These are phyloP conservation scores for Aureoboletus auriporus DNA, from an alignment of 768 basidiomycete species.

Conservation along the genomic window DNA sequence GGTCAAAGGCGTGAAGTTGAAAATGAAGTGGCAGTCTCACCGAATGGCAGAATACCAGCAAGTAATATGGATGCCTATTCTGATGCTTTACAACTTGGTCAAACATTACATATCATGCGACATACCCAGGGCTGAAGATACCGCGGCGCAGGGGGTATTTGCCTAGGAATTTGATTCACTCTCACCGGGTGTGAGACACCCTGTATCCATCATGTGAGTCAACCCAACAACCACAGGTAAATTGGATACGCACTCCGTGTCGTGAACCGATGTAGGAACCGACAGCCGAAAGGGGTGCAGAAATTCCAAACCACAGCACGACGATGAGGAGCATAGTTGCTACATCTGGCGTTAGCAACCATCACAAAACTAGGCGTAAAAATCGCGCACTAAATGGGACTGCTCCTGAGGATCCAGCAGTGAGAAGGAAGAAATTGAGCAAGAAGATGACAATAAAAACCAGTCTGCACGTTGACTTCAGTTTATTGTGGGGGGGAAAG, in stretches of 20 bases:
- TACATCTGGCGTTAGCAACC: conserved; percentile 22
- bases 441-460: conserved; percentile 85
- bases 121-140: conserved; percentile 80
- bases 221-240: background rate
- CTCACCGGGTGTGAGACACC: conserved; percentile 77
- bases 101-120: conserved; percentile 9
- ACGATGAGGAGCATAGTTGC: conserved; percentile 84
- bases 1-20: background rate
- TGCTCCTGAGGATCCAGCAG: conserved; percentile 86
- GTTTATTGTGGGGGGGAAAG: background rate
- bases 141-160: conserved; percentile 84
- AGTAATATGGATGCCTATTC: conserved; percentile 65
- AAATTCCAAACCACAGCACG: conserved; percentile 90
- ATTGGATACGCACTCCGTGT: conserved; percentile 63
- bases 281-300: conserved; percentile 80
- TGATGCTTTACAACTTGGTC: conserved; percentile 6
- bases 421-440: conserved; percentile 86
- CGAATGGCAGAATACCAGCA: conserved; percentile 91
- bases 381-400: conserved; percentile 78
- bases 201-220: conserved; percentile 35
- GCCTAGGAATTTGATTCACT: conserved; percentile 92
- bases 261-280: conserved; percentile 85
- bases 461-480: conserved; percentile 41
- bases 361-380: background rate
- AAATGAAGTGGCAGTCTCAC: conserved; percentile 34